Base-by-base conservation (phyloP, 1,139 yeast genomes). In the Kodamaea plutei region DNA sequence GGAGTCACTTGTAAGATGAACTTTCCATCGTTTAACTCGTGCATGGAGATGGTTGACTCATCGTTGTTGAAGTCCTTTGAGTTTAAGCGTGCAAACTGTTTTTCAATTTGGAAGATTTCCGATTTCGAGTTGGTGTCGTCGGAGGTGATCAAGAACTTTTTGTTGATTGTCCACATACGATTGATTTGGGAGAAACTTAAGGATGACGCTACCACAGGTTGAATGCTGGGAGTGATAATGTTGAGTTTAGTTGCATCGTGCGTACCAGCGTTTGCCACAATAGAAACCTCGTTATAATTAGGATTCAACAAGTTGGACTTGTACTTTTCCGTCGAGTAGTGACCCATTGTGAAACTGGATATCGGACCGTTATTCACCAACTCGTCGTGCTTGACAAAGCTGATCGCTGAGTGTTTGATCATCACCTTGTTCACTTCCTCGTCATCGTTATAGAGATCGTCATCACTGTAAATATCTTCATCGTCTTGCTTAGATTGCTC, bases 1-100 rank as follows among this genome's bases (percentile, higher is more conserved):
- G 84, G 75, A 1, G 93, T 80, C 1, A 87, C 77, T 51, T 88
- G 96, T 10, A 85, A 70, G 28, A 85, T 76, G 39, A 75, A 68
- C 39, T 76, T 72, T 2, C 79, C 79, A 19, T 69, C 69, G 35
- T 74, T 66, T 38, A 82, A 57, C 34, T 76, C 77, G 24, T 76
- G 84, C 47, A 84, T 79, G 20, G 77, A 76, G 9, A 87, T 64
- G 0, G 95, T 87, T 8, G 71, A 61, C 23, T 77, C 79, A 35
- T 77, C 70, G 38, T 77, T 75, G 36, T 77, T 69, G 48, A 87
- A 82, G 40, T 77, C 80, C 28, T 77, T 73, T 9, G 79, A 69
- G 33, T 75, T 76, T 37, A 81, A 61, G 33, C 84, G 71, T 23
- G 79, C 72, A 54, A 84, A 84, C 19, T 79, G 72, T 30, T 80